Evolutionary conservation across 805 yeast genomes (phyloP), one percentile per base, ranked within the genome.

Genomic region (Kluyveromyces lactis): DNA sequence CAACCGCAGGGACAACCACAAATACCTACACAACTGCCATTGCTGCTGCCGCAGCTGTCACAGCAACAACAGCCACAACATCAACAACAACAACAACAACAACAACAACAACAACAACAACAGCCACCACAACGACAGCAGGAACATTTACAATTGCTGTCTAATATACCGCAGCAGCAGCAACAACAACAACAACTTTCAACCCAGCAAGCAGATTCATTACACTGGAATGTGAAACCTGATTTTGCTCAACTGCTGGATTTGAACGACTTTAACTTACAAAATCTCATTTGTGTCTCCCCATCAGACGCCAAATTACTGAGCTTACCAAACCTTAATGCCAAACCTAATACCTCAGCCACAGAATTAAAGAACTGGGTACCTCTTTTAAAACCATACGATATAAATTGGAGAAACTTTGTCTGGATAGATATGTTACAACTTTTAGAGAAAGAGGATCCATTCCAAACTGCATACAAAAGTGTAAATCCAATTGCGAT

Each of bases 331-430:
- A 36, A 41, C 13, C 11, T 24, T 17, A 30, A 23, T 11, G 29
- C 27, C 4, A 33, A 23, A 3, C 18, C 15, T 3, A 16, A 27
- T 6, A 19, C 5, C 5, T 5, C 18, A 5, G 18, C 7, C 4
- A 18, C 11, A 13, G 12, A 18, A 27, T 4, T 12, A 8, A 9
- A 18, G 4, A 23, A 16, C 4, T 18, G 30, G 6, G 15, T 9
- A 13, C 7, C 15, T 17, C 21, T 13, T 6, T 13, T 30, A 11
- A 30, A 30, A 15, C 10, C 6, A n/a, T 38, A 16, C 30, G 13
- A 19, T 10, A n/a, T 38, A 13, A 17, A 17, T 12, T 38, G 41
- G 36, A 38, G 36, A 30, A 32, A 17, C 16, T 30, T 30, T 13
- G 7, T 30, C n/a, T 30, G 33, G 33, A 31, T 19, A 12, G 19